Base-by-base conservation (phyloP, 1,139 yeast species). In the Taphrina pruni region DNA sequence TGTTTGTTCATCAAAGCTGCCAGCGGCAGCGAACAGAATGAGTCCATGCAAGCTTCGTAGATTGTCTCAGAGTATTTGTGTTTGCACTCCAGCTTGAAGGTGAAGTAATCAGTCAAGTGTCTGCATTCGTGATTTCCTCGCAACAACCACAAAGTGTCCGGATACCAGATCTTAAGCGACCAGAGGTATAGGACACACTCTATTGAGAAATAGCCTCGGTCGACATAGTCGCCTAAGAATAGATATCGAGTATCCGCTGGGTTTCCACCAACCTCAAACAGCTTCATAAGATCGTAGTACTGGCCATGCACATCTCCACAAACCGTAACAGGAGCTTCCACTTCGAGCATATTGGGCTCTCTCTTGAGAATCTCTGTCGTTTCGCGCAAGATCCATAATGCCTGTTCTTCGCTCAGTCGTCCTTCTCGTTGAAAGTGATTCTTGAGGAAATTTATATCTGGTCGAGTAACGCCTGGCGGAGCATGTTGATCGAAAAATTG, bases 301-400 rank as follows among this genome's bases (percentile, higher is more conserved):
- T 94, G 99, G 8, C 99, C 99, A 78, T 94, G 99, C 39, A 94
- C 85, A 78, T 94, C 99, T 68, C 99, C 98, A 80, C 98, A 93
- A 1, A 94, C 92, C 0, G 97, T 93, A 4, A 94, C 91, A 0
- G 99, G 99, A 0, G 97, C 96, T 1, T 93, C 93, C 1, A 94
- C 89, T 41, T 84, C 84, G 70, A 94, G 80, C 75, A 94, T 78
- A 74, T 90, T 94, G 3, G 97, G 96, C 76, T 94, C 98, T 60
- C 80, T 77, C 45, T 84, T 78, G 72, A 94, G 81, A n/a, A 87
- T 78, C 57, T 82, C 82, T 0, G 93, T 87, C n/a, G 96, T 96
- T 77, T 82, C 83, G 45, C 81, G 77, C 69, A 94, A 78, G 69
- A 94, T 92, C 69, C 82, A 82, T 58, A 88, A 76, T 0, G 92